Conservation (phyloP, 164 flowering plant species). For the Berberis vulgaris region DNA sequence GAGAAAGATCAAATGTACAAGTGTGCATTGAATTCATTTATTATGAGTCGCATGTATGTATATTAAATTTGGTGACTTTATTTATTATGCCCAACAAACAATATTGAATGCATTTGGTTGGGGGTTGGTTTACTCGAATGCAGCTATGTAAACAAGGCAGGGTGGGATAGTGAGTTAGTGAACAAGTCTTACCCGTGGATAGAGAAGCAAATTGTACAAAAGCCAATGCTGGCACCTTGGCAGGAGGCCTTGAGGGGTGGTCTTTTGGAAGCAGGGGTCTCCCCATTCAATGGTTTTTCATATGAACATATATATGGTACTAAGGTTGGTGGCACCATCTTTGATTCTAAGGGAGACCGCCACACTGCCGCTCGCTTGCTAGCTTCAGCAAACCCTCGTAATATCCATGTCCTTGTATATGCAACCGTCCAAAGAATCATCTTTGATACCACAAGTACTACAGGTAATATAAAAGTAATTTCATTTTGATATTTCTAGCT, state of each 20-base stretch:
- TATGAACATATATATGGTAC: constrained; percentile 82
- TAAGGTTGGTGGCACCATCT: constrained; percentile 88
- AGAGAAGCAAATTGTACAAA: constrained; percentile 61
- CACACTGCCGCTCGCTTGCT: constrained; percentile 88
- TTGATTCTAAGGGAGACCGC: constrained; percentile 60
- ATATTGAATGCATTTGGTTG: not conserved
- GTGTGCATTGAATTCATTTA: too few relatives aligned
- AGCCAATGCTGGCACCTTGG: constrained; percentile 57
- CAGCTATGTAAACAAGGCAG: constrained; percentile 46
- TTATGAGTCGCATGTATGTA: too few relatives aligned
- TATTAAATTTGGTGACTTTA: too few relatives aligned
- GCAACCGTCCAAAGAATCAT: constrained; percentile 65
- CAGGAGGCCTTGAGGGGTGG: constrained; percentile 63
- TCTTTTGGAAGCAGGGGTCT: constrained; percentile 63
- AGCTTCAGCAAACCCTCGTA: constrained; percentile 40
- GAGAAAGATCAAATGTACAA: too few relatives aligned
- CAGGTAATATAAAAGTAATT: too few relatives aligned
- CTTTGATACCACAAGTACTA: constrained; percentile 55
- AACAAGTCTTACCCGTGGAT: constrained; percentile 86
- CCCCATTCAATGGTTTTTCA: constrained; percentile 84
- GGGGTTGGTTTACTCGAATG: constrained; percentile 6
- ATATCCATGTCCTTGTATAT: constrained; percentile 50
- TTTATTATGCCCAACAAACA: too few relatives aligned
- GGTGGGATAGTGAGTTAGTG: constrained; percentile 70
- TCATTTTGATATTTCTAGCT: too few relatives aligned